phyloP scores from a whole-genome alignment of 805 yeast species.

The Yarrowia hollandica region DNA sequence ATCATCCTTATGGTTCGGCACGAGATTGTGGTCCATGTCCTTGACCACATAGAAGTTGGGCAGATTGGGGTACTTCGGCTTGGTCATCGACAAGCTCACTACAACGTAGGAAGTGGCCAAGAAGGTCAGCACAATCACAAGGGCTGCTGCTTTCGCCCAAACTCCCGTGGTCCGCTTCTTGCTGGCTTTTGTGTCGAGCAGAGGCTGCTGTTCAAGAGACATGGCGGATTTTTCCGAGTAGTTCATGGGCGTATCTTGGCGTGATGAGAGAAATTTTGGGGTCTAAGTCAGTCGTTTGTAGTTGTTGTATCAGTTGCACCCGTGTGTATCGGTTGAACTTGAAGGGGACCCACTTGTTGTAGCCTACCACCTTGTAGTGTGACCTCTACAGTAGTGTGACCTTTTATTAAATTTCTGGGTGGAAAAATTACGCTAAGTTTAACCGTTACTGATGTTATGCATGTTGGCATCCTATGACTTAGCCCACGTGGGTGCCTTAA shows the following conservation, averaged over 20 bases:
- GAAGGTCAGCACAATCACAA: not conserved
- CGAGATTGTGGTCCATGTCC: not conserved
- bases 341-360: not conserved
- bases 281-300: too few species aligned
- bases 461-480: not conserved
- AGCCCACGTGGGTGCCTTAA: conserved; percentile 19
- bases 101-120: conserved; percentile 1
- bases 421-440: not conserved
- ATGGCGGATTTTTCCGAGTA: conserved; percentile 13
- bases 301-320: not conserved
- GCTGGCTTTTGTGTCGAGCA: conserved; percentile 9
- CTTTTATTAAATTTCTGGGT: conserved; percentile 2
- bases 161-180: not conserved
- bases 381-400: conserved; percentile 12
- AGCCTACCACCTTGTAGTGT: conserved; percentile 10
- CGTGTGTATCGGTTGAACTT: too few species aligned
- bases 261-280: too few species aligned
- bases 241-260: too few species aligned
- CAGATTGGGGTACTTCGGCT: conserved; percentile 13
- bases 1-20: conserved; percentile 31
- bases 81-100: conserved; percentile 1
- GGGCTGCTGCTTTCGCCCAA: not conserved
- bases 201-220: conserved; percentile 25
- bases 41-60: conserved; percentile 22
- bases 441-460: conserved; percentile 17